Percentiles rank a stretch among this genome's conserved stretches.
phyloP scores from a whole-genome alignment of 1,284 basidiomycete genomes.

The Cutaneotrichosporon arboriforme region DNA sequence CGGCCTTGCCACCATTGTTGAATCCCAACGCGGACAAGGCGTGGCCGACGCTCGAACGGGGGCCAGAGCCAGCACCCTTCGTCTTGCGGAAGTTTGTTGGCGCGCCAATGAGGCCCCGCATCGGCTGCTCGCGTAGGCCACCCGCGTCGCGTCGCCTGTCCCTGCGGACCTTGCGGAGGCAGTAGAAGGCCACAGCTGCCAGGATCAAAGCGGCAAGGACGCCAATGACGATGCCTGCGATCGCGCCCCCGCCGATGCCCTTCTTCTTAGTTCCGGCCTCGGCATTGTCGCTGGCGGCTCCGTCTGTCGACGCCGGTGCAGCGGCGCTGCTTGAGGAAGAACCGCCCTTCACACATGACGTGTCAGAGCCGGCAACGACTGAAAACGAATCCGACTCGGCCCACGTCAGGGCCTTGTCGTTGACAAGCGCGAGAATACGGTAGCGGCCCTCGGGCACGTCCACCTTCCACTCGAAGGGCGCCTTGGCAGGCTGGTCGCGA shows the following conservation, averaged over 20 bases:
- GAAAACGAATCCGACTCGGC: slow-evolving; percentile 16
- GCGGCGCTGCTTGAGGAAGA: no score
- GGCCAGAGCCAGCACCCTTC: background rate
- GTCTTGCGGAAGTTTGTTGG: slow-evolving; percentile 12
- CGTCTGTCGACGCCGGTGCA: slow-evolving; percentile 1
- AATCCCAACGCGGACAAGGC: background rate
- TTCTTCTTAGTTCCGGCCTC: slow-evolving; percentile 1
- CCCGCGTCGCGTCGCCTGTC: background rate
- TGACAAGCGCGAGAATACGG: slow-evolving; percentile 25
- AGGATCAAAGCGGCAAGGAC: slow-evolving; percentile 28
- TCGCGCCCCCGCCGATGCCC: slow-evolving; percentile 31
- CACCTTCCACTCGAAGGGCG: slow-evolving; percentile 20
- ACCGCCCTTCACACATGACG: slow-evolving; percentile 23
- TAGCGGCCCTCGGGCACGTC: slow-evolving; percentile 33
- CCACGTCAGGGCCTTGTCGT: slow-evolving; percentile 3
- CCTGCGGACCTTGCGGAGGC: slow-evolving; percentile 5
- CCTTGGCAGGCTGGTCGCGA: slow-evolving; percentile 19
- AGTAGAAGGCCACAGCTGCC: slow-evolving; percentile 23
- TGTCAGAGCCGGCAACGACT: slow-evolving; percentile 26
- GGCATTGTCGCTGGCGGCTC: background rate
- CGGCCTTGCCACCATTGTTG: background rate
- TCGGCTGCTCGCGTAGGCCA: background rate
- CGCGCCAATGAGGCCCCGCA: slow-evolving; percentile 5
- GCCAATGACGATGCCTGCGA: slow-evolving; percentile 41
- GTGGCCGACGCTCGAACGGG: background rate